Percentiles rank a stretch among this genome's conserved stretches.
These are phyloP conservation scores for Phymatotrichopsis omnivora DNA, from an alignment of 2,329 filamentous ascomycete species.

Conservation along the genomic window DNA sequence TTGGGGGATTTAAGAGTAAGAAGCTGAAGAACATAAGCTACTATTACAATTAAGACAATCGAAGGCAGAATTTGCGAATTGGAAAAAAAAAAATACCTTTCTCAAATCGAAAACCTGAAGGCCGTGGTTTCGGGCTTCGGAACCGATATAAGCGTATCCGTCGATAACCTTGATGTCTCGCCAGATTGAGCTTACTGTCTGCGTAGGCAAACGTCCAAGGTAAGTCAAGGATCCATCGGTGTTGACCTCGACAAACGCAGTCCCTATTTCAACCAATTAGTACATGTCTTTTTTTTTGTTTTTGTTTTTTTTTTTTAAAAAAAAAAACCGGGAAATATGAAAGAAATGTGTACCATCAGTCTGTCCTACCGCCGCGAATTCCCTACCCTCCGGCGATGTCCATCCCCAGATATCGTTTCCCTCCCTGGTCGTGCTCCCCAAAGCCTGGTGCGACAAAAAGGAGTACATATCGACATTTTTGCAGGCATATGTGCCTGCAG, in stretches of 20 bases:
- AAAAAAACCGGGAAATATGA: too few species aligned
- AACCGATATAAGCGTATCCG: constrained; percentile 38
- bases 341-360: constrained; percentile 20
- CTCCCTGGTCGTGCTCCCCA: constrained; percentile 36
- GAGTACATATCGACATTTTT: constrained; percentile 37
- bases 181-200: constrained; percentile 12
- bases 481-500: constrained; percentile 36
- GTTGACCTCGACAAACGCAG: constrained; percentile 31
- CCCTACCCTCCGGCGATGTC: constrained; percentile 27
- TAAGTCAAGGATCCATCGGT: constrained; percentile 28
- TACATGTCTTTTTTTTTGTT: too few species aligned
- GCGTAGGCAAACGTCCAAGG: constrained; percentile 29
- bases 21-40: too few species aligned
- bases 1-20: constrained; percentile 40
- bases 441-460: constrained; percentile 37
- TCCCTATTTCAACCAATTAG: too few species aligned
- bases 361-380: constrained; percentile 28
- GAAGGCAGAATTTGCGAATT: too few species aligned
- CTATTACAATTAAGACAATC: too few species aligned
- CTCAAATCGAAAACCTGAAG: constrained; percentile 55
- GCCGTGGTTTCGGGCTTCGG: constrained; percentile 43
- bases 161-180: constrained; percentile 36
- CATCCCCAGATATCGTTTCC: constrained; percentile 33
- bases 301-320: too few species aligned
- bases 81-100: constrained; percentile 26